Evolutionary conservation across 2,329 filamentous ascomycete genomes (phyloP).

Genomic region (Aspergillus eucalypticola): DNA sequence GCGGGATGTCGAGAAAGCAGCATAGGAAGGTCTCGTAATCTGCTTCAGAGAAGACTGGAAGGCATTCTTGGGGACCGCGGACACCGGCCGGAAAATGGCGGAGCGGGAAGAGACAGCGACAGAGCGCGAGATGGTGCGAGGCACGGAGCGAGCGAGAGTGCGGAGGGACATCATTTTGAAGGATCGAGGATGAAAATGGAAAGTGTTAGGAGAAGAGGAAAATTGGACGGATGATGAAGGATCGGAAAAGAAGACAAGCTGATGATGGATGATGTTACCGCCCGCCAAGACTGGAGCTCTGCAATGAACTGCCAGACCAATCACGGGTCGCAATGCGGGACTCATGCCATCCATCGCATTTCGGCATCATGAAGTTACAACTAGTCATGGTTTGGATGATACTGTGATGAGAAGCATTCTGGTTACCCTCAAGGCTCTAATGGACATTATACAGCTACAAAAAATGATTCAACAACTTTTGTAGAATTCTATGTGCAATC

Average conservation of each 20-base stretch:
- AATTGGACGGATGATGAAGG: constrained; percentile 17
- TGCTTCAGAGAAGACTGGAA: constrained; percentile 53
- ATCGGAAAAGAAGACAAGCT: constrained; percentile 18
- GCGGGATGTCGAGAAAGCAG: constrained; percentile 50
- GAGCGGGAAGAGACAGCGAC: constrained; percentile 51
- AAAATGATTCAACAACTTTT: background rate
- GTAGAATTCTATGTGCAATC: constrained; percentile 18
- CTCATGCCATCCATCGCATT: background rate
- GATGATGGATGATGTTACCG: constrained; percentile 37
- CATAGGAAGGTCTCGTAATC: constrained; percentile 41
- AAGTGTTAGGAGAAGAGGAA: constrained; percentile 12
- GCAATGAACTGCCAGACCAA: constrained; percentile 1
- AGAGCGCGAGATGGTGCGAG: constrained; percentile 61
- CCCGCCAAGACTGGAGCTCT: constrained; percentile 26
- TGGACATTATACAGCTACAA: background rate
- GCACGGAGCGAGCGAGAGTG: constrained; percentile 65
- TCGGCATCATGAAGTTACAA: background rate
- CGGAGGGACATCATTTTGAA: constrained; percentile 68
- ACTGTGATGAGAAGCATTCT: too few species aligned
- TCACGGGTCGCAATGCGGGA: background rate
- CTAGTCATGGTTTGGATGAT: background rate
- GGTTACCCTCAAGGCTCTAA: background rate
- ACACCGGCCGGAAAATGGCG: constrained; percentile 51
- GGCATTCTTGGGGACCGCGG: constrained; percentile 51
- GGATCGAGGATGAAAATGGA: constrained; percentile 20